phyloP scores from a whole-genome alignment of 169 alveolate species.

The Toxoplasma gondii region DNA sequence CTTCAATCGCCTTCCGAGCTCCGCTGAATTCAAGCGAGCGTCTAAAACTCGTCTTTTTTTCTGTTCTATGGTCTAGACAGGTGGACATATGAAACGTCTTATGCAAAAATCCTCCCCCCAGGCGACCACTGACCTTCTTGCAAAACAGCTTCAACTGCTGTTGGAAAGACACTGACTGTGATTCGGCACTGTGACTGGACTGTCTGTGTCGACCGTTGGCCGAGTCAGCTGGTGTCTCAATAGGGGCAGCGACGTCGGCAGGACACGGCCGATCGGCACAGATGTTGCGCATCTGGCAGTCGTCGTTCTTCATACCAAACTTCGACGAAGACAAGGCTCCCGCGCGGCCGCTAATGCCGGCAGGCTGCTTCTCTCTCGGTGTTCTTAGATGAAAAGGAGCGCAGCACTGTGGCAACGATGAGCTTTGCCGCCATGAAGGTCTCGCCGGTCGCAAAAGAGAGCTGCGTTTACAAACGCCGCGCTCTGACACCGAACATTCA shows the following conservation, averaged over 20 bases:
- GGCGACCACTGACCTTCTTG: slow-evolving; percentile 10
- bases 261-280: no score
- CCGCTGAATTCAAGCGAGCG: no score
- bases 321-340: not conserved
- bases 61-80: no score
- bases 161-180: not conserved
- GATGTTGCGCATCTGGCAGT: no score
- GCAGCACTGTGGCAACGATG: not conserved
- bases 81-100: not conserved
- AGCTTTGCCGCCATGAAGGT: not conserved
- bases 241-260: not conserved
- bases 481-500: not conserved
- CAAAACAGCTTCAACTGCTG: slow-evolving; percentile 17
- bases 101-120: not conserved
- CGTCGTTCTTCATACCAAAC: not conserved
- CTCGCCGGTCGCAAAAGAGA: not conserved
- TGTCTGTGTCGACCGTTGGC: not conserved
- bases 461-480: not conserved
- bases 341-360: not conserved
- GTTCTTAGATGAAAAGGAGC: not conserved
- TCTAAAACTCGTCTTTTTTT: no score
- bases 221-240: not conserved
- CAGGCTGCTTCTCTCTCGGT: not conserved
- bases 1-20: no score
- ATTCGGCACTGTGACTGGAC: not conserved